These are phyloP conservation scores for Camptophora hylomeconis DNA, from an alignment of 2,329 filamentous ascomycete genomes.

Conservation along the genomic window DNA sequence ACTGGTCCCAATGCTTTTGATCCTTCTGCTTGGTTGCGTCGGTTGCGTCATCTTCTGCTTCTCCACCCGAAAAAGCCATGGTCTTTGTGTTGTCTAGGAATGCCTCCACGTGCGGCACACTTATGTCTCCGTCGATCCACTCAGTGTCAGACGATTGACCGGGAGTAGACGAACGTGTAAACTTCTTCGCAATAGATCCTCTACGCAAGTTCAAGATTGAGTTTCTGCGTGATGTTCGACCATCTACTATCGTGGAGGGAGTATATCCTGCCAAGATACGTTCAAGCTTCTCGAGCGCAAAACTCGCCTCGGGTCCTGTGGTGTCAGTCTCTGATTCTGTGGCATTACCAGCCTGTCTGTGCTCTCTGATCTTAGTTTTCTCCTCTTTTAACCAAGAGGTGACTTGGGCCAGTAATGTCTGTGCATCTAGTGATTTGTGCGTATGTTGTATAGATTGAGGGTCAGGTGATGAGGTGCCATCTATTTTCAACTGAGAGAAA, in stretches of 20 bases:
- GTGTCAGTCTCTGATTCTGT: slow-evolving; percentile 15
- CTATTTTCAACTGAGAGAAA: slow-evolving; percentile 14
- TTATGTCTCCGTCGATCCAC: slow-evolving; percentile 58
- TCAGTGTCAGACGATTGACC: slow-evolving; percentile 72
- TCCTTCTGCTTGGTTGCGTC: slow-evolving; percentile 49
- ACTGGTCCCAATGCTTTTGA: slow-evolving; percentile 63
- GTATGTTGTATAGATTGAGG: slow-evolving; percentile 7
- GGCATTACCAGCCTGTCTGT: slow-evolving; percentile 32
- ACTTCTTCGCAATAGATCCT: slow-evolving; percentile 30
- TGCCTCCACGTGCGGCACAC: slow-evolving; percentile 77
- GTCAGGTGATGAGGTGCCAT: slow-evolving; percentile 5
- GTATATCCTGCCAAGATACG: slow-evolving; percentile 44
- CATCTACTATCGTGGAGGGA: too few species aligned
- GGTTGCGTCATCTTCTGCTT: slow-evolving; percentile 31
- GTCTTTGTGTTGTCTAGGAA: slow-evolving; percentile 84
- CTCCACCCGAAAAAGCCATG: slow-evolving; percentile 56
- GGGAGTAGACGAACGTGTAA: slow-evolving; percentile 30
- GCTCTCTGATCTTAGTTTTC: slow-evolving; percentile 50
- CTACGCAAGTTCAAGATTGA: slow-evolving; percentile 23
- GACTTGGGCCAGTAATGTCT: slow-evolving; percentile 54
- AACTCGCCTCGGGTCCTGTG: slow-evolving; percentile 13
- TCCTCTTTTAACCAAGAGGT: slow-evolving; percentile 75
- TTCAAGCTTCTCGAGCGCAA: slow-evolving; percentile 70
- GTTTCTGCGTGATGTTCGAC: slow-evolving; percentile 10
- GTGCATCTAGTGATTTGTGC: slow-evolving; percentile 11